Percentiles rank a stretch among this genome's conserved stretches.
phyloP scores from a whole-genome alignment of 73 alveolate genomes.

The Paramecium sonneborni region DNA sequence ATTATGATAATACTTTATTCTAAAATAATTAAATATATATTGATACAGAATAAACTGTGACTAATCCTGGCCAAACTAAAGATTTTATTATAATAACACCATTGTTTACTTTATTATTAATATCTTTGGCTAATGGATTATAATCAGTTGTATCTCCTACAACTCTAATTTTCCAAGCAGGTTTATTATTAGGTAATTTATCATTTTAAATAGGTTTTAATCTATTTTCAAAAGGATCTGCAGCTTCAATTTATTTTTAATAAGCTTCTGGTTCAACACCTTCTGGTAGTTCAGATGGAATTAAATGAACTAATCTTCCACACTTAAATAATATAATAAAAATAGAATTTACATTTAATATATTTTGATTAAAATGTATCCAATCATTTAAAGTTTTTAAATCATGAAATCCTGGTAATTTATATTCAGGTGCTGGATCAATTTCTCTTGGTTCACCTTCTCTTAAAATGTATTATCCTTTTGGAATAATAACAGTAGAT shows the following conservation, averaged over 20 bases:
- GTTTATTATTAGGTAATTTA: slow-evolving; percentile 65
- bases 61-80: slow-evolving; percentile 97
- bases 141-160: slow-evolving; percentile 85
- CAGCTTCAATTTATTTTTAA: slow-evolving; percentile 68
- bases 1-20: slow-evolving; percentile 75
- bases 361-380: slow-evolving; percentile 84
- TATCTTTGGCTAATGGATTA: slow-evolving; percentile 76
- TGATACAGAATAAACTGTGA: slow-evolving; percentile 65
- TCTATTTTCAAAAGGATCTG: slow-evolving; percentile 78
- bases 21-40: slow-evolving; percentile 44
- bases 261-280: slow-evolving; percentile 75
- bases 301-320: slow-evolving; percentile 81
- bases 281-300: slow-evolving; percentile 71
- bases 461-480: slow-evolving; percentile 78
- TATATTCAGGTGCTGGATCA: slow-evolving; percentile 81
- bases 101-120: slow-evolving; percentile 79
- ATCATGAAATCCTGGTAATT: slow-evolving; percentile 78
- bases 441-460: slow-evolving; percentile 84
- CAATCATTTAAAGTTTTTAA: slow-evolving; percentile 81
- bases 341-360: slow-evolving; percentile 63
- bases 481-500: slow-evolving; percentile 87
- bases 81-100: slow-evolving; percentile 84
- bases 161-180: slow-evolving; percentile 79
- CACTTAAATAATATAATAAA: slow-evolving; percentile 43
- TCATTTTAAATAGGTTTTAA: slow-evolving; percentile 72